phyloP scores from a whole-genome alignment of 805 yeast genomes.

The Cyberlindnera euphorbiae region DNA sequence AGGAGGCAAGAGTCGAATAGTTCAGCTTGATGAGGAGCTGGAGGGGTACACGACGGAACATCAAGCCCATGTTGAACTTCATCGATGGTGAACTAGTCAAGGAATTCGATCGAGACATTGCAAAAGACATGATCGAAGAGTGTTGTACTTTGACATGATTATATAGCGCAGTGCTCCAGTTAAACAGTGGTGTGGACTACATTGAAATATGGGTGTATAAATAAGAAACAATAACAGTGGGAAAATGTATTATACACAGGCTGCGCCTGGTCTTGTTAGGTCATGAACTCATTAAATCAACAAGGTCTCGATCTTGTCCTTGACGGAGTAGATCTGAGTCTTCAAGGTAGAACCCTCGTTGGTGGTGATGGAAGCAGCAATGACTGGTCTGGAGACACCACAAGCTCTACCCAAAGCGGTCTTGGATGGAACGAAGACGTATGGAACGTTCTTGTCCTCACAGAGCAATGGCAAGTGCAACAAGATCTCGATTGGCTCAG shows the following conservation, averaged over 20 bases:
- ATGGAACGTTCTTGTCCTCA: slow-evolving; percentile 99
- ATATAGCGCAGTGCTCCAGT: no score
- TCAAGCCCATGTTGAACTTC: slow-evolving; percentile 5
- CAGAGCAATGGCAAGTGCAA: slow-evolving; percentile 95
- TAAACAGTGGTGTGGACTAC: no score
- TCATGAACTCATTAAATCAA: slow-evolving; percentile 54
- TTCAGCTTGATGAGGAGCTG: slow-evolving; percentile 5
- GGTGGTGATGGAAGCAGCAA: slow-evolving; percentile 96
- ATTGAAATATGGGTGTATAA: no score
- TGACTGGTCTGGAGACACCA: slow-evolving; percentile 99
- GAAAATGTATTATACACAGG: slow-evolving; percentile 1
- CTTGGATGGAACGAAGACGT: slow-evolving; percentile 98
- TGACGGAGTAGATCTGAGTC: slow-evolving; percentile 93
- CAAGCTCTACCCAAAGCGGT: slow-evolving; percentile 99
- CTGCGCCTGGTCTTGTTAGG: no score
- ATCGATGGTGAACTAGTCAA: slow-evolving; percentile 20
- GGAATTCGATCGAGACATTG: slow-evolving; percentile 5
- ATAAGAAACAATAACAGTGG: no score
- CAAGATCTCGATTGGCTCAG: slow-evolving; percentile 98
- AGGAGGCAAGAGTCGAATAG: slow-evolving; percentile 3
- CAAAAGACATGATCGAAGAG: slow-evolving; percentile 5
- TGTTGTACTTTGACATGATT: slow-evolving; percentile 7
- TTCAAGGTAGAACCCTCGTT: slow-evolving; percentile 97
- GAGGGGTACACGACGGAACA: slow-evolving; percentile 1
- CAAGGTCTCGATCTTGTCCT: slow-evolving; percentile 98